Conservation (phyloP, 2,329 filamentous ascomycete species). For the Blastomyces parvus region DNA sequence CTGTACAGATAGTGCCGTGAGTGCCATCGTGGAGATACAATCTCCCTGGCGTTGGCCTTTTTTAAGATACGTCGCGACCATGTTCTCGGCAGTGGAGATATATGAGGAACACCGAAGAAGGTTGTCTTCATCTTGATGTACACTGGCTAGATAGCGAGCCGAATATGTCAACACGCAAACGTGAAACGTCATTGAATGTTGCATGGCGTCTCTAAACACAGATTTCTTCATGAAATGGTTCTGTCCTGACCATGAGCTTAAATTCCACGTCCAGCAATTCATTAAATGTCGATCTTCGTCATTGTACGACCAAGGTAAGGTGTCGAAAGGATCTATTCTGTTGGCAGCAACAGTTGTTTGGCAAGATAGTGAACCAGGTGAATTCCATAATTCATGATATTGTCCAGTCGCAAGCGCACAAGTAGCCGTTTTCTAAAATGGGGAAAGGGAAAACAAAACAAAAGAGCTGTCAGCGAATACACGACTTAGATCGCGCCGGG, state of each 20-base stretch:
- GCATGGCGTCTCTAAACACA: slow-evolving; percentile 28
- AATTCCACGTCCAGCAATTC: slow-evolving; percentile 29
- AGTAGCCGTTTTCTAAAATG: not conserved
- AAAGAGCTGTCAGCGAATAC: not conserved
- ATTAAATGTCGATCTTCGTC: slow-evolving; percentile 26
- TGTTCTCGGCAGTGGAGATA: slow-evolving; percentile 20
- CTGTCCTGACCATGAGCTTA: slow-evolving; percentile 36
- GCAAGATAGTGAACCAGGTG: slow-evolving; percentile 17
- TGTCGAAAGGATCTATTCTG: slow-evolving; percentile 27
- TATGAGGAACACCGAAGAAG: slow-evolving; percentile 23
- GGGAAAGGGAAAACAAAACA: too few relatives aligned
- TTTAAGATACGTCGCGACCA: slow-evolving; percentile 22
- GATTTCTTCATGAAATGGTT: slow-evolving; percentile 30
- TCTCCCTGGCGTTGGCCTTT: slow-evolving; percentile 19
- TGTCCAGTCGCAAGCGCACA: not conserved
- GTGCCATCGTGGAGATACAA: slow-evolving; percentile 26
- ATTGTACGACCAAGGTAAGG: slow-evolving; percentile 21
- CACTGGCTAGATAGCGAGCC: slow-evolving; percentile 29
- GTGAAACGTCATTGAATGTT: slow-evolving; percentile 29
- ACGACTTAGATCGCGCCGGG: not conserved
- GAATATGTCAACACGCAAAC: slow-evolving; percentile 30
- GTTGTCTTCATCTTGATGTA: slow-evolving; percentile 20
- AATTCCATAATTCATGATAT: slow-evolving; percentile 10
- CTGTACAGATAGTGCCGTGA: slow-evolving; percentile 30
- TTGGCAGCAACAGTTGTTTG: slow-evolving; percentile 23